A percentile compares a stretch with the other conserved stretches of the same genome.
phyloP scores from a whole-genome alignment of 1,284 basidiomycete species.

The Porogramme epimiltina region DNA sequence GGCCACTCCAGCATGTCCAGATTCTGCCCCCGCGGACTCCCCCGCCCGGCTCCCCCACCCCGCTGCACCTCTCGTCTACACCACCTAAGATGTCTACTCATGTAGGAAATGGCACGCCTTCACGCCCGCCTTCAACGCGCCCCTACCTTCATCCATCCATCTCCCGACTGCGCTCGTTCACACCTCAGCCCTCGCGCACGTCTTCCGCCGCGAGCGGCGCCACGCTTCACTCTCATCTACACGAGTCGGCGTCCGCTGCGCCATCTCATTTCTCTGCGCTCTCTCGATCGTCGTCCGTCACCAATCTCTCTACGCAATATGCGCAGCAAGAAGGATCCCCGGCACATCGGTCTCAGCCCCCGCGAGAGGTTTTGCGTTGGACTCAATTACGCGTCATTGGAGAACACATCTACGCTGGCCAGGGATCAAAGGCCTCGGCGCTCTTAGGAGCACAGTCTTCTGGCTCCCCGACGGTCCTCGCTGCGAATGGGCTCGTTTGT shows the following conservation, averaged over 20 bases:
- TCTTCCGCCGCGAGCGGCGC: slow-evolving; percentile 49
- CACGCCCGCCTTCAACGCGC: slow-evolving; percentile 38
- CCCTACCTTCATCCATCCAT: slow-evolving; percentile 77
- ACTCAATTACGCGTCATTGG: slow-evolving; percentile 67
- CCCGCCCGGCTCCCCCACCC: slow-evolving; percentile 39
- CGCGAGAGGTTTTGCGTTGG: slow-evolving; percentile 76
- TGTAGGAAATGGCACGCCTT: slow-evolving; percentile 28
- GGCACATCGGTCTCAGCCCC: background rate
- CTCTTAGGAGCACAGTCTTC: slow-evolving; percentile 57
- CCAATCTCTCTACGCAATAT: slow-evolving; percentile 46
- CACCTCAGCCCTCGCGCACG: slow-evolving; percentile 52
- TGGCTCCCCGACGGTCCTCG: slow-evolving; percentile 79
- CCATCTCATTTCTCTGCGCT: slow-evolving; percentile 73
- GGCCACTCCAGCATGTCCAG: slow-evolving; percentile 35
- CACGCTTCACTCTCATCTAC: slow-evolving; percentile 45
- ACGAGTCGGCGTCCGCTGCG: slow-evolving; percentile 49
- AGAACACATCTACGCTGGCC: slow-evolving; percentile 54
- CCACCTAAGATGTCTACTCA: slow-evolving; percentile 40
- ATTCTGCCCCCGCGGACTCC: slow-evolving; percentile 45
- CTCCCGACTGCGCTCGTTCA: slow-evolving; percentile 79
- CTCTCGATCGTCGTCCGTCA: slow-evolving; percentile 67
- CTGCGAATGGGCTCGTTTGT: slow-evolving; percentile 88
- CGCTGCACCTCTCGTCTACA: slow-evolving; percentile 30
- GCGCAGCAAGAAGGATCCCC: slow-evolving; percentile 10
- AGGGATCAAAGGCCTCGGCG: slow-evolving; percentile 60